Base-by-base conservation (phyloP, 1,139 yeast genomes). In the Cylindricascospora bacillispora region DNA sequence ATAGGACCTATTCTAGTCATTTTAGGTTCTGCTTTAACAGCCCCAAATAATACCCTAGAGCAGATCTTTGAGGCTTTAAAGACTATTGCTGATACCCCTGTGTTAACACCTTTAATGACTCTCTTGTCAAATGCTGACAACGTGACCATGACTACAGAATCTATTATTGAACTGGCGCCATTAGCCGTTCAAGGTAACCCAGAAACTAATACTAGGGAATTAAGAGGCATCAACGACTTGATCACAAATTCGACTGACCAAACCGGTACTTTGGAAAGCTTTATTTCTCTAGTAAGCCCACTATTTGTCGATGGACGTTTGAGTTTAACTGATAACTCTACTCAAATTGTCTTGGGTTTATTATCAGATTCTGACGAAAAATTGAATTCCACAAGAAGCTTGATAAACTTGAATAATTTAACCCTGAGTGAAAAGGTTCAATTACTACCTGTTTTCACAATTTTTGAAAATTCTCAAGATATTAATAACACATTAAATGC, bases 81-180 rank as follows among this genome's bases (percentile, higher is more conserved):
- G 28, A 29, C 34, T 7, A 32, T 52, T 27, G 41, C 53, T 3
- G 28, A 38, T 6, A 44, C 56, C 7, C 35, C 49, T 4, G 55
- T 47, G 14, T 37, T 51, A 30, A 26, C 37, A 7, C 54, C 56
- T 11, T 37, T 53, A 28, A 33, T 52, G 28, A 33, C 37, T 6
- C 27, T 53, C 13, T 33, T 53, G 19, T 37, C 43, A 15, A 34
- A 42, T 26, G 42, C 52, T 15, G 40, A 35, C 11, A 43, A 49
- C 27, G 30, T 41, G 5, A 34, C 46, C 7, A 31, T 32, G 2
- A 43, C 57, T 10, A 35, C 52, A 13, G 31, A 28, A 9, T 43
- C 55, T 4, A 33, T 53, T 20, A 35, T 38, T n/a, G 37, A 35
- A 5, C 35, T 52, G 27, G 44, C 52, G 19, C 56, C 57, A 10